A percentile compares a stretch with the other conserved stretches of the same genome.
Conservation (phyloP, 768 basidiomycete genomes). For the Boletus vermiculosoides region DNA sequence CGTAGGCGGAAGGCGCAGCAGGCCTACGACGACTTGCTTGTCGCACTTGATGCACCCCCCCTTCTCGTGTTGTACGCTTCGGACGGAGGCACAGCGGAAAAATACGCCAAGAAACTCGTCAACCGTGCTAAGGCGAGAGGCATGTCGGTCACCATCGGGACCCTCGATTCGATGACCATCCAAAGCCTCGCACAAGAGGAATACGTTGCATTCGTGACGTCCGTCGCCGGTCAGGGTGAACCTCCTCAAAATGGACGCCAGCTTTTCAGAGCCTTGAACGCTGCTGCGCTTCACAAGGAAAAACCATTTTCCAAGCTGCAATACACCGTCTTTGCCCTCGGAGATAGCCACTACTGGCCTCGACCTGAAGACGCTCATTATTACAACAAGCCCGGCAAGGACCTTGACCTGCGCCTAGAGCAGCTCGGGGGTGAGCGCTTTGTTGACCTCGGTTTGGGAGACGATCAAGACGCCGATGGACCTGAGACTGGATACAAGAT, state of each 20-base stretch:
- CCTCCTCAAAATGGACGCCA: slow-evolving; percentile 94
- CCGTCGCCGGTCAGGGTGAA: slow-evolving; percentile 95
- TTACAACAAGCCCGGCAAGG: slow-evolving; percentile 96
- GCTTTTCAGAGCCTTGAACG: slow-evolving; percentile 83
- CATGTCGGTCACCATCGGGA: slow-evolving; percentile 67
- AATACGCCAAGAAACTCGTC: slow-evolving; percentile 85
- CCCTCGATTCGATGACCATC: slow-evolving; percentile 78
- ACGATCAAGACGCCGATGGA: slow-evolving; percentile 98
- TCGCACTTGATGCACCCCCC: slow-evolving; percentile 84
- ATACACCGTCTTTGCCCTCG: slow-evolving; percentile 89
- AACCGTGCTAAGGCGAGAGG: slow-evolving; percentile 83
- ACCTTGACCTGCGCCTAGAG: slow-evolving; percentile 78
- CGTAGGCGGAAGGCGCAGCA: slow-evolving; percentile 78
- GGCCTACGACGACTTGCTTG: slow-evolving; percentile 81
- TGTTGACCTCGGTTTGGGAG: slow-evolving; percentile 77
- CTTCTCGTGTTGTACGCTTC: slow-evolving; percentile 90
- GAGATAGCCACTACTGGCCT: slow-evolving; percentile 99
- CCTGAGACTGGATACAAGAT: slow-evolving; percentile 92
- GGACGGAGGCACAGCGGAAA: slow-evolving; percentile 95
- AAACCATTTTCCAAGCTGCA: slow-evolving; percentile 61
- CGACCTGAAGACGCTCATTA: slow-evolving; percentile 95
- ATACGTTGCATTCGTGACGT: slow-evolving; percentile 84
- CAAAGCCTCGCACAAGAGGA: slow-evolving; percentile 72
- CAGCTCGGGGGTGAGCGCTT: slow-evolving; percentile 78
- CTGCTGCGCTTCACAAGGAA: slow-evolving; percentile 50